phyloP scores from a whole-genome alignment of 768 basidiomycete species.

The Phaeotremella fagi region DNA sequence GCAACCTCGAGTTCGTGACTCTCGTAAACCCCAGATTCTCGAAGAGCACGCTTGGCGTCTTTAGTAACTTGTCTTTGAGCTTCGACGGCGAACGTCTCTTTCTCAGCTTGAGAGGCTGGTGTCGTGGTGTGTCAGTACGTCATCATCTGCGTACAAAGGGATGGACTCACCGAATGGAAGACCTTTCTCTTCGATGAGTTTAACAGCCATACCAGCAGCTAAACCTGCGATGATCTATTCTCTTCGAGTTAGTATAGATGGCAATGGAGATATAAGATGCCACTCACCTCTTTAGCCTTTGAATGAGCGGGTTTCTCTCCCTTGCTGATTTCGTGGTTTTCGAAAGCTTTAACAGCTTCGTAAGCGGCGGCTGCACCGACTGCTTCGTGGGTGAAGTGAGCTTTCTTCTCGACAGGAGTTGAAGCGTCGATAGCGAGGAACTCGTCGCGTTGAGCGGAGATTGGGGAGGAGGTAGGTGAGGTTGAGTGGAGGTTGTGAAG shows the following conservation, averaged over 20 bases:
- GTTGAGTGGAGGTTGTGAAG: conserved; percentile 21
- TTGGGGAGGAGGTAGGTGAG: conserved; percentile 22
- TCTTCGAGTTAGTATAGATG: not conserved
- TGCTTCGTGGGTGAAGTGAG: conserved; percentile 34
- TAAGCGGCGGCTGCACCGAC: conserved; percentile 40
- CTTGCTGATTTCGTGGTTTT: conserved; percentile 28
- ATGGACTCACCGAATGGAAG: conserved; percentile 37
- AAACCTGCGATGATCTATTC: conserved; percentile 33
- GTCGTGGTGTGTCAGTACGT: not conserved
- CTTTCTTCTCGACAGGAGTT: conserved; percentile 34
- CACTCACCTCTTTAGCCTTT: conserved; percentile 24
- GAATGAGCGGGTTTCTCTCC: conserved; percentile 22
- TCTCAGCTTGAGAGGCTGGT: conserved; percentile 19
- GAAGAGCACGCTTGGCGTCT: conserved; percentile 34
- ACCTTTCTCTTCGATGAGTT: conserved; percentile 35
- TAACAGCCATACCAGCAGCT: conserved; percentile 26
- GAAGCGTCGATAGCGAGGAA: conserved; percentile 28
- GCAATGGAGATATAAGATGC: not conserved
- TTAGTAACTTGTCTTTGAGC: conserved; percentile 22
- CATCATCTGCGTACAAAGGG: not conserved
- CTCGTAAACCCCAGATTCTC: conserved; percentile 33
- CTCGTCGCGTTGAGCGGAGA: conserved; percentile 31
- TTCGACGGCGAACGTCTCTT: conserved; percentile 26
- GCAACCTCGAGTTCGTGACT: conserved; percentile 26
- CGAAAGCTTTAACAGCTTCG: conserved; percentile 35